A percentile compares a stretch with the other conserved stretches of the same genome.
phyloP scores from a whole-genome alignment of 805 yeast species.

The Candida endomychidarum region DNA sequence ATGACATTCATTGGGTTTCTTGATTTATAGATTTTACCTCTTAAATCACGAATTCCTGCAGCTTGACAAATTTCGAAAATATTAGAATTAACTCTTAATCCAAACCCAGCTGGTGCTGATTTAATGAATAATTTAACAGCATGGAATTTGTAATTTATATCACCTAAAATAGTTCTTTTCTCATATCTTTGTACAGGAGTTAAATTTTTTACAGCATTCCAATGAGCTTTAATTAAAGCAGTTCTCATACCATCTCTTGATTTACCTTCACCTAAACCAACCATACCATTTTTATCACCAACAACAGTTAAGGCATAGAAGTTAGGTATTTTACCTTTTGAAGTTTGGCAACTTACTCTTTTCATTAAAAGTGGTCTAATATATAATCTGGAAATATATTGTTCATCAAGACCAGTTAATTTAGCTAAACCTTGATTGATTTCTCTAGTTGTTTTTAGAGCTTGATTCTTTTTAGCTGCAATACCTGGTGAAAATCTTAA shows the following conservation, averaged over 20 bases:
- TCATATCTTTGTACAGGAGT: conserved; percentile 82
- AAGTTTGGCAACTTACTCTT: conserved; percentile 86
- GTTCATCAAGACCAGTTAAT: conserved; percentile 65
- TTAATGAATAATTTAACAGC: conserved; percentile 80
- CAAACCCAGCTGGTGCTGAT: conserved; percentile 91
- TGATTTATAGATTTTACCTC: conserved; percentile 88
- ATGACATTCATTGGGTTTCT: conserved; percentile 94
- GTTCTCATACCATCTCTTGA: conserved; percentile 72
- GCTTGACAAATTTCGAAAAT: conserved; percentile 88
- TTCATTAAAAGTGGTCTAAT: conserved; percentile 71
- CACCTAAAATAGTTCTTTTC: conserved; percentile 86
- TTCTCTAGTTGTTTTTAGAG: conserved; percentile 22
- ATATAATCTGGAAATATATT: conserved; percentile 58
- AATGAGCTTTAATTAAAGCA: conserved; percentile 81
- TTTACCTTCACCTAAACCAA: conserved; percentile 94
- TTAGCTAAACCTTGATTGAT: conserved; percentile 56
- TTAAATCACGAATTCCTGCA: conserved; percentile 90
- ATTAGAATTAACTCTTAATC: conserved; percentile 86
- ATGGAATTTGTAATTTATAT: conserved; percentile 78
- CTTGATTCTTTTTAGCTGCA: conserved; percentile 12
- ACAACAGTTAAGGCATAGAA: conserved; percentile 84
- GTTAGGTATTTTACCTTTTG: conserved; percentile 84
- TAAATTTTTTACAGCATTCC: conserved; percentile 90
- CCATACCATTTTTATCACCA: conserved; percentile 91
- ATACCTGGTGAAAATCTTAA: conserved; percentile 32